Base-by-base conservation (phyloP, 768 basidiomycete genomes). In the Mycena rebaudengoi region DNA sequence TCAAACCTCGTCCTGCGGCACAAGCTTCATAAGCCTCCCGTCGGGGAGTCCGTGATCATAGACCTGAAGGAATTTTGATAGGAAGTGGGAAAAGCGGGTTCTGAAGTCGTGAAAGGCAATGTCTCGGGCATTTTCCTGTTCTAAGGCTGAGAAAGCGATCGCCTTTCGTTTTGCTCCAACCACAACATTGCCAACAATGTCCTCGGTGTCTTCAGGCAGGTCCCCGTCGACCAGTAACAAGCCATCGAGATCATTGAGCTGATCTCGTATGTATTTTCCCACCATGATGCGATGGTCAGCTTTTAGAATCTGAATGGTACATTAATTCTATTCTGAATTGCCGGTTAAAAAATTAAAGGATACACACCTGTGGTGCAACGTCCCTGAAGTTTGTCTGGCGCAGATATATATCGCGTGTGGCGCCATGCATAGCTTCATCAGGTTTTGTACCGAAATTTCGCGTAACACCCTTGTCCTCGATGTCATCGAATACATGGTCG, bases 371-470 rank as follows among this genome's bases (percentile, higher is more conserved):
- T 0, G 43, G 35, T 0, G 70, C 76, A 30, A 78, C 68, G 46
- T 79, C 45, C 45, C 75, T 77, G 64, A 75, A 75, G 49, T 81
- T 80, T 2, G 77, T 77, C 7, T 65, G 65, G 3, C 26, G 35
- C 6, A 57, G 66, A 41, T 78, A 80, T 5, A 58, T 66, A 1
- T 61, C 67, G 39, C 76, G 76, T 3, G 76, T 43, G 2, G 72
- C 57, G 0, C 72, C 62, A 59, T 81, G 76, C 26, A 72, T 60
- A 0, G 71, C 64, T 45, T 82, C 77, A 54, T 75, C 55, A 14
- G 43, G 40, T n/a, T n/a, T n/a, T n/a, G n/a, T n/a, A n/a, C n/a
- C n/a, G n/a, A n/a, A n/a, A n/a, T n/a, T n/a, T n/a, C n/a, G n/a
- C n/a, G 52, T 40, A n/a, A 39, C 52, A 40, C 28, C 52, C 41